phyloP scores from a whole-genome alignment of 495 filamentous ascomycete genomes.

The Xylaria cubensis region DNA sequence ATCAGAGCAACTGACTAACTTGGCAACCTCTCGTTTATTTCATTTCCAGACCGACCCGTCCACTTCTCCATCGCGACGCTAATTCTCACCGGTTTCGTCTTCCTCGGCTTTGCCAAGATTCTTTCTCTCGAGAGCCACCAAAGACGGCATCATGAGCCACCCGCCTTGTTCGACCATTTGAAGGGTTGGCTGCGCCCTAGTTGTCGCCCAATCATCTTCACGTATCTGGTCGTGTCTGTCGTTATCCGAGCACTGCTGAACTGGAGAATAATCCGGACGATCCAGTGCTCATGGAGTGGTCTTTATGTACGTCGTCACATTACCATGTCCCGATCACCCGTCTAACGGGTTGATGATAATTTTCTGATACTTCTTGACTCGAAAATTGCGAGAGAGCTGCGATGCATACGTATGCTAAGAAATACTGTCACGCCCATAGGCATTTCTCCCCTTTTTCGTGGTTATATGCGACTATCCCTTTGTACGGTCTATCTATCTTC shows the following conservation, averaged over 20 bases:
- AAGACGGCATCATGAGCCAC: constrained; percentile 6
- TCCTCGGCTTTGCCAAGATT: constrained; percentile 31
- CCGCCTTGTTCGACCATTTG: constrained; percentile 25
- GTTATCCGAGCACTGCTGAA: constrained; percentile 34
- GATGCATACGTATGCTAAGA: neutral
- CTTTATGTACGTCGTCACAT: constrained; percentile 33
- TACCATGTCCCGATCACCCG: too few relatives aligned
- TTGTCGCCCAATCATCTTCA: constrained; percentile 26
- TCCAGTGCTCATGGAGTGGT: constrained; percentile 43
- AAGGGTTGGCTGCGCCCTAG: constrained; percentile 27
- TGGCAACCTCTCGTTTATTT: neutral
- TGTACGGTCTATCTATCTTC: constrained; percentile 28
- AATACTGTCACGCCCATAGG: constrained; percentile 11
- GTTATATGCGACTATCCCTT: constrained; percentile 29
- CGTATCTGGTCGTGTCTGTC: constrained; percentile 32
- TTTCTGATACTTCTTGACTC: neutral
- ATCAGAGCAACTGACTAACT: neutral
- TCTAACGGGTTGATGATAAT: too few relatives aligned
- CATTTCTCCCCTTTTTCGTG: constrained; percentile 37
- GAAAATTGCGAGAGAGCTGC: neutral
- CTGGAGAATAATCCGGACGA: constrained; percentile 37
- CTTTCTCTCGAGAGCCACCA: constrained; percentile 5
- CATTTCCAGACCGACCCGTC: constrained; percentile 34
- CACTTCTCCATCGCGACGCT: constrained; percentile 38
- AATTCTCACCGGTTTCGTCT: constrained; percentile 29